These are phyloP conservation scores for Diaporthe capsici DNA, from an alignment of 2,329 filamentous ascomycete genomes.

Conservation along the genomic window DNA sequence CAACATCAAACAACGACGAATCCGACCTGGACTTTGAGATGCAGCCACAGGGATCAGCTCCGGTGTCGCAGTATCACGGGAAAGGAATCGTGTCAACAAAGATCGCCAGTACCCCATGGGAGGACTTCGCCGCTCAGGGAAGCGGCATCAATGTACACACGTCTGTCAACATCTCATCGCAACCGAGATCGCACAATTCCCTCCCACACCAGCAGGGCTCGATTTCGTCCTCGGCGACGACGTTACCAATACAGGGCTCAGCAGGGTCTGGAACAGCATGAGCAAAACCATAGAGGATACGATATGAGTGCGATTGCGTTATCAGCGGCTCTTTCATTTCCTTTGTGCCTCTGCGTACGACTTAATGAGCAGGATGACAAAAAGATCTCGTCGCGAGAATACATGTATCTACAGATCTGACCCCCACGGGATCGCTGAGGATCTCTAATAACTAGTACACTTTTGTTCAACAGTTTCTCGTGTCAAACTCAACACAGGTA, in stretches of 20 bases:
- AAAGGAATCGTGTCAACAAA: not conserved
- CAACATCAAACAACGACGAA: constrained; percentile 14
- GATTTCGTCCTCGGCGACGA: constrained; percentile 5
- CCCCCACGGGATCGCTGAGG: not conserved
- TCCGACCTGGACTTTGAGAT: constrained; percentile 23
- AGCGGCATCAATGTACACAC: constrained; percentile 18
- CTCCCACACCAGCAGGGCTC: constrained; percentile 14
- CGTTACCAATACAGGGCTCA: constrained; percentile 11
- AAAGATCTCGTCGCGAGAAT: not conserved
- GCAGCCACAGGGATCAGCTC: not conserved
- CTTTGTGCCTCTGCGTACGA: not conserved
- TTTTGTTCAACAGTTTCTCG: not conserved
- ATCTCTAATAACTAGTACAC: constrained; percentile 5
- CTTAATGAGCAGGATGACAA: not conserved
- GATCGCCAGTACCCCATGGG: constrained; percentile 16
- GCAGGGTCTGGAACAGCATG: not conserved
- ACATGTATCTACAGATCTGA: not conserved
- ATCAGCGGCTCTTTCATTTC: not conserved
- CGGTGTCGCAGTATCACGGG: not conserved
- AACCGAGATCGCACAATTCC: constrained; percentile 11
- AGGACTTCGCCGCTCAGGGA: not conserved
- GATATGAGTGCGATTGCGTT: too few relatives aligned
- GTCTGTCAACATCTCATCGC: constrained; percentile 15
- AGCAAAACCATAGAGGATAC: not conserved
- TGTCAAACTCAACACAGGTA: not conserved